A percentile compares a stretch with the other conserved stretches of the same genome.
These are phyloP conservation scores for Santalum album DNA, from an alignment of 164 flowering plant genomes.

Conservation along the genomic window DNA sequence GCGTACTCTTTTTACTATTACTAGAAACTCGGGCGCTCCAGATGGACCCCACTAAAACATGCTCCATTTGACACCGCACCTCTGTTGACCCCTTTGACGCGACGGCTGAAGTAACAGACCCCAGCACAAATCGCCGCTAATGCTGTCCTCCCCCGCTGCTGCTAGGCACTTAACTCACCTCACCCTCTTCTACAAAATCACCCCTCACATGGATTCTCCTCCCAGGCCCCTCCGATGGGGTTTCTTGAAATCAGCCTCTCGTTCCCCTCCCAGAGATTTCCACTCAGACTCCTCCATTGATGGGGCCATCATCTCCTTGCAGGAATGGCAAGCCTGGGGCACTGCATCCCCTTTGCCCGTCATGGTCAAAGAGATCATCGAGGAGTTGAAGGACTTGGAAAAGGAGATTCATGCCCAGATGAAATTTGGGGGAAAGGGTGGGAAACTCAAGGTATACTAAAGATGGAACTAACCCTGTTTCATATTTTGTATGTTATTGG, in stretches of 20 bases:
- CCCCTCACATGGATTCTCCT: slow-evolving; percentile 10
- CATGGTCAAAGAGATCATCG: slow-evolving; percentile 44
- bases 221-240: slow-evolving; percentile 13
- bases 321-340: slow-evolving; percentile 94
- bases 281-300: slow-evolving; percentile 4
- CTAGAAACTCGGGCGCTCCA: too few species aligned
- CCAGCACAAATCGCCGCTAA: not conserved
- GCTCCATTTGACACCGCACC: too few species aligned
- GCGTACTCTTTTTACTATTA: too few species aligned
- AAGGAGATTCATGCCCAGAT: slow-evolving; percentile 40
- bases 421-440: slow-evolving; percentile 79
- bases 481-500: not conserved
- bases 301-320: slow-evolving; percentile 18
- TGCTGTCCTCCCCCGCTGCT: slow-evolving; percentile 13
- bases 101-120: not conserved
- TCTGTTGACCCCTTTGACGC: too few species aligned
- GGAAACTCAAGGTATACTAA: slow-evolving; percentile 52
- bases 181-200: slow-evolving; percentile 12
- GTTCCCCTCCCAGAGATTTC: slow-evolving; percentile 16
- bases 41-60: too few species aligned
- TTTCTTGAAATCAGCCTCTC: slow-evolving; percentile 15
- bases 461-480: too few species aligned
- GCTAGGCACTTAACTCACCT: slow-evolving; percentile 17
- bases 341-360: slow-evolving; percentile 53
- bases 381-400: slow-evolving; percentile 63